Evolutionary conservation across 495 filamentous ascomycete species (phyloP).

Genomic region (Daldinia vernicosa): DNA sequence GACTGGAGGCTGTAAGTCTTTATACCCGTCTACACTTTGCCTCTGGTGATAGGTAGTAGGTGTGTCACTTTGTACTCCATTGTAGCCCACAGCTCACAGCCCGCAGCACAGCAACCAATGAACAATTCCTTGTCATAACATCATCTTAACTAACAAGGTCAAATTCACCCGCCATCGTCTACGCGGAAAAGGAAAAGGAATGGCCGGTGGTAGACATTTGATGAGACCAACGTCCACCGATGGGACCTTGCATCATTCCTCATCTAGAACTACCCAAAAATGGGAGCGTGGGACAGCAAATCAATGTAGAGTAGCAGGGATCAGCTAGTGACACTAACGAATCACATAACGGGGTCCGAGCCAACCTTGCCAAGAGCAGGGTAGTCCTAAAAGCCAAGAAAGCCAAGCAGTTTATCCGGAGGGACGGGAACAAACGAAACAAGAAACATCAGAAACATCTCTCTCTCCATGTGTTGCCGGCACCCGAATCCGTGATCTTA

Average conservation of each 20-base stretch:
- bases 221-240: constrained; percentile 28
- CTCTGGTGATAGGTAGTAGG: constrained; percentile 8
- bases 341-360: constrained; percentile 30
- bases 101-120: background rate
- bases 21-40: constrained; percentile 26
- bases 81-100: background rate
- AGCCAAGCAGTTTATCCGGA: constrained; percentile 39
- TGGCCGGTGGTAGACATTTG: constrained; percentile 31
- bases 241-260: constrained; percentile 44
- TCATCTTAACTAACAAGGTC: constrained; percentile 17
- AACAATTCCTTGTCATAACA: constrained; percentile 34
- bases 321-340: constrained; percentile 27
- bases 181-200: constrained; percentile 30
- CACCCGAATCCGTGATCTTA: constrained; percentile 4
- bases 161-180: constrained; percentile 22
- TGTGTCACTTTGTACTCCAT: constrained; percentile 31
- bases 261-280: constrained; percentile 29
- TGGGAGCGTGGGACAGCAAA: constrained; percentile 35
- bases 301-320: constrained; percentile 33
- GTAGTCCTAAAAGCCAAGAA: constrained; percentile 32
- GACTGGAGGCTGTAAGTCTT: constrained; percentile 24
- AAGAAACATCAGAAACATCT: constrained; percentile 27
- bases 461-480: constrained; percentile 5
- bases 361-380: constrained; percentile 25
- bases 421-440: constrained; percentile 40